Percentiles rank a stretch among this genome's conserved stretches.
phyloP scores from a whole-genome alignment of 2,329 filamentous ascomycete species.

The Apiospora aurea region DNA sequence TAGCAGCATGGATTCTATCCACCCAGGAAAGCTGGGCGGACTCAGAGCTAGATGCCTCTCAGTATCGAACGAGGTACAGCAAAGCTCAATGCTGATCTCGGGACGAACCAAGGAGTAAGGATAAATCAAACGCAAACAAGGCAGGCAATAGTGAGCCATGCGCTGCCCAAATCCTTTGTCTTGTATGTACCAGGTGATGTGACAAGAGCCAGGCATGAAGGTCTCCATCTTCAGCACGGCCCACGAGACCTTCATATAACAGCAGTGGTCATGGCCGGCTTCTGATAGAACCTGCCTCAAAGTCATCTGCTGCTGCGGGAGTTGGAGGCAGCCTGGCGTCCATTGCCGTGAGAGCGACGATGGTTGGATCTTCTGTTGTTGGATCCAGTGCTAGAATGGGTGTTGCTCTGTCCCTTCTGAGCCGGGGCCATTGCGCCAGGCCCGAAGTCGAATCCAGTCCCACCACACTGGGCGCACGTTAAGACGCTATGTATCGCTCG shows the following conservation, averaged over 20 bases:
- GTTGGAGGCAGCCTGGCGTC: slow-evolving; percentile 7
- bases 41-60: neutral
- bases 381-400: neutral
- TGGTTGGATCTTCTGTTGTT: neutral
- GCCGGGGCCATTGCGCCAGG: neutral
- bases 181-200: slow-evolving; percentile 1
- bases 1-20: neutral
- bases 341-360: neutral
- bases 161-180: slow-evolving; percentile 14
- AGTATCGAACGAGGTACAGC: neutral
- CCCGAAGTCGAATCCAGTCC: neutral
- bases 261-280: neutral
- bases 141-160: neutral
- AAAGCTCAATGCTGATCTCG: neutral
- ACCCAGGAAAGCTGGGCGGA: neutral
- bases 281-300: neutral
- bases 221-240: neutral
- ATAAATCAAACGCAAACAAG: slow-evolving; percentile 2
- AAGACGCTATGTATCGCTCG: neutral
- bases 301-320: neutral
- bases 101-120: neutral
- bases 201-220: neutral
- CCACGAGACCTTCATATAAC: neutral
- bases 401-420: neutral
- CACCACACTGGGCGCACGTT: neutral